These are phyloP conservation scores for Tricholoma matsutake DNA, from an alignment of 768 basidiomycete genomes.

Conservation along the genomic window DNA sequence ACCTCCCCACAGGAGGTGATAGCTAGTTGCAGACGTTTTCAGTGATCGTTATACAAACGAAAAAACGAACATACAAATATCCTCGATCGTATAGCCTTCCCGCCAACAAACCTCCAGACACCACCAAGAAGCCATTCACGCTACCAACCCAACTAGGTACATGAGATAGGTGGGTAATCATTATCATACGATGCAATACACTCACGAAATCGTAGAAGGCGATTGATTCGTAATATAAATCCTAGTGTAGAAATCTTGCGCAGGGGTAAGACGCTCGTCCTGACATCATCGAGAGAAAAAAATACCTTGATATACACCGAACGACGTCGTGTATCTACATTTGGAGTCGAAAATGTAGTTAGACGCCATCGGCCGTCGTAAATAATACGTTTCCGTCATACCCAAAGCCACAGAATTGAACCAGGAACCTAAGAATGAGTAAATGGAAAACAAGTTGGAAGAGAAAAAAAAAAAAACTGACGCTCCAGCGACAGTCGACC, in stretches of 20 bases:
- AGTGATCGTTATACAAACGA: not conserved
- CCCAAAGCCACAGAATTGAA: conserved; percentile 39
- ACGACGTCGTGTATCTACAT: conserved; percentile 34
- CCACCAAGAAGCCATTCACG: conserved; percentile 40
- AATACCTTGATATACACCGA: conserved; percentile 43
- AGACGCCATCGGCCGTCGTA: not conserved
- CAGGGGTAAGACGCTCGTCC: not conserved
- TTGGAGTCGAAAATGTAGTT: not conserved
- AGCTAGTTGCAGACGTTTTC: conserved; percentile 14
- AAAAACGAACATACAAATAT: conserved; percentile 35
- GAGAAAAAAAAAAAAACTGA: not conserved
- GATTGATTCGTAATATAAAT: conserved; percentile 34
- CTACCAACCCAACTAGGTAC: conserved; percentile 28
- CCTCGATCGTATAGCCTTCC: conserved; percentile 48
- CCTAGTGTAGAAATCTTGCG: conserved; percentile 36
- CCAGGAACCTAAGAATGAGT: conserved; percentile 13
- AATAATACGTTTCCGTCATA: conserved; percentile 5
- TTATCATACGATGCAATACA: not conserved
- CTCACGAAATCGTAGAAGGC: conserved; percentile 39
- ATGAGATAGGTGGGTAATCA: not conserved
- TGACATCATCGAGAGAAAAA: not conserved
- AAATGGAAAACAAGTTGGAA: no score
- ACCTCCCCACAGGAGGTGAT: conserved; percentile 32
- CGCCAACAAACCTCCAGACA: conserved; percentile 36
- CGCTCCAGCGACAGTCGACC: conserved; percentile 3